Evolutionary conservation across 202 grass and related monocot genomes (phyloP), one percentile per base, ranked within the genome.

Genomic region (Tripidium arundinaceum): DNA sequence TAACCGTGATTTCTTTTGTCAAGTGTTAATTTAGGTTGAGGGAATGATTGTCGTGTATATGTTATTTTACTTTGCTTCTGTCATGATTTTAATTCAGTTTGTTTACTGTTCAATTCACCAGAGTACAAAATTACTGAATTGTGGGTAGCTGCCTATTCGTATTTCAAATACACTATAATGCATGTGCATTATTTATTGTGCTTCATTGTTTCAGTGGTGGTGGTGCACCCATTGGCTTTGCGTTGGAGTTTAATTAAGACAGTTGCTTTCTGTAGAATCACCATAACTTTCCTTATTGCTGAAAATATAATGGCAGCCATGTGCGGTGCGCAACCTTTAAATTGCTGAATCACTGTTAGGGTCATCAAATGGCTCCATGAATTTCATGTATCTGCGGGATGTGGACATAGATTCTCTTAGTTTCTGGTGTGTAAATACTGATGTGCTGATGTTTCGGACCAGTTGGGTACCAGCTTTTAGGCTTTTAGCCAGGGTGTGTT

Each of bases 11-110:
- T 54, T 70, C 42, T 25, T 75, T 59, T 55, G 28, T 16, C 26
- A 54, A 76, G 27, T 77, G 58, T 81, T 77, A 39, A 59, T 77
- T 46, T 45, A 65, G 46, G 38, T 49, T 15, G 57, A 59, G 12
- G 2, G 13, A 43, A 85, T 42, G 0, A 31, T 34, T 0, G 2
- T 36, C 9, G 2, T 13, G 46, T 87, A 43, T 55, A 6, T 11
- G 31, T 12, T 77, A 8, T 38, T 33, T 22, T 5, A 59, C 28
- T 24, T 77, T 71, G 33, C 45, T 57, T 62, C 46, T 82, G 34
- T 41, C 42, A 65, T 37, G 26, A 55, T 34, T 41, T 59, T 57
- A 36, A 22, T 45, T 15, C 16, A 1, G 3, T 21, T 19, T 36
- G 8, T 75, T 25, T 55, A 13, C 34, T 65, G 42, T 70, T 26